Base-by-base conservation (phyloP, 257 asterid species). In the Haberlea rhodopensis region DNA sequence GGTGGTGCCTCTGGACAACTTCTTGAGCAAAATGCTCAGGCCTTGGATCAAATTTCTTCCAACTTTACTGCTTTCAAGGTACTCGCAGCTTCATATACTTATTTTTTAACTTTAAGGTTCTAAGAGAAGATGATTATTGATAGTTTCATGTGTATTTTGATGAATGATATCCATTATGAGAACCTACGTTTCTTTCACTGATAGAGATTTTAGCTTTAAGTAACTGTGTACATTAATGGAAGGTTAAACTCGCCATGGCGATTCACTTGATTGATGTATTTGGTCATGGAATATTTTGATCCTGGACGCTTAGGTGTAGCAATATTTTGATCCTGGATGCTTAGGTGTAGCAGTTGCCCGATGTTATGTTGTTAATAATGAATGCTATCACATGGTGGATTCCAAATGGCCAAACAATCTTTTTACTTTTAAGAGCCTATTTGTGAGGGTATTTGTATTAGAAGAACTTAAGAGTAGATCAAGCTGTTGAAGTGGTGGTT, bases 11-110 rank as follows among this genome's bases (percentile, higher is more conserved):
- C 85, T 62, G 95, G 95, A 32, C 88, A 78, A 71, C 87, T 85
- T 62, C 94, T 85, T 72, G 87, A 89, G 84, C 88, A 85, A 82
- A 84, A 48, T 71, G 88, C 94, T 63, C 84, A 78, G 26, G 86
- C 84, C 60, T 76, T 92, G 82, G 96, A 84, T 73, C 87, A 84
- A 77, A 84, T 89, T 72, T 87, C 91, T 67, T 81, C 89, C 54
- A 92, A 92, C 66, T 85, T 89, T 73, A 63, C 80, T 61, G 46
- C 83, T 75, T 78, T 68, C 69, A 79, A 87, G 97, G 97, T 92
- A 74, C 68, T 58, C 40, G 63, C 31, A 24, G 16, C 52, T 76
- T 62, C 55, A 31, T 21, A 22, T 52, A 28, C 32, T 27, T 57
- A 10, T 26, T 19, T 51, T 69, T 31, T 57, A 27, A 29, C 28